These are phyloP conservation scores for Pinus albicaulis DNA, from an alignment of 75 land plant genomes.

Conservation along the genomic window DNA sequence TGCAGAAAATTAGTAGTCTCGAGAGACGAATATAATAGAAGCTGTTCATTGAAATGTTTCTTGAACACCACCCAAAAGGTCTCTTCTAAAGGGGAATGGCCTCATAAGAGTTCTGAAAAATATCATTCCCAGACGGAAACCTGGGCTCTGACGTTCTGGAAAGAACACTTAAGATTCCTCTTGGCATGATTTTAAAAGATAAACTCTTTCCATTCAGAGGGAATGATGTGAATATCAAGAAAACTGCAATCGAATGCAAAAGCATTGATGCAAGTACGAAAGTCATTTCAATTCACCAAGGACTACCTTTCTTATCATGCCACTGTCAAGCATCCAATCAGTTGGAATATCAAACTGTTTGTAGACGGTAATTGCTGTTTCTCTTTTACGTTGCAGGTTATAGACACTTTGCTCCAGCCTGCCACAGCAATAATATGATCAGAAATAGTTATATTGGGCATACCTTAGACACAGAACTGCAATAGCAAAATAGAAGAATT, in stretches of 20 bases:
- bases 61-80: background rate
- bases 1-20: background rate
- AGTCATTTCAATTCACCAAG: background rate
- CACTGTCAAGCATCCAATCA: constrained; percentile 74
- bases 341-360: constrained; percentile 70
- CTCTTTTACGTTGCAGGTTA: constrained; percentile 55
- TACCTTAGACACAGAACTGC: background rate
- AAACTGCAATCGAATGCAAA: background rate
- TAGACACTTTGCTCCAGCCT: constrained; percentile 65
- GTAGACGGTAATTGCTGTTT: constrained; percentile 35
- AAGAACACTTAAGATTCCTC: background rate
- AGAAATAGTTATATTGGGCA: background rate
- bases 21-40: background rate
- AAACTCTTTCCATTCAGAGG: background rate
- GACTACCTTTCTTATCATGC: constrained; percentile 54
- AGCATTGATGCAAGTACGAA: constrained; percentile 6
- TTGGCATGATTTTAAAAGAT: background rate
- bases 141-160: background rate
- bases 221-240: background rate
- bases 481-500: background rate
- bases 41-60: background rate
- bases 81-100: background rate
- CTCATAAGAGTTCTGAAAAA: background rate
- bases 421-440: background rate
- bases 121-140: background rate